These are phyloP conservation scores for Phaeoacremonium minimum DNA, from an alignment of 2,329 filamentous ascomycete species.

Conservation along the genomic window DNA sequence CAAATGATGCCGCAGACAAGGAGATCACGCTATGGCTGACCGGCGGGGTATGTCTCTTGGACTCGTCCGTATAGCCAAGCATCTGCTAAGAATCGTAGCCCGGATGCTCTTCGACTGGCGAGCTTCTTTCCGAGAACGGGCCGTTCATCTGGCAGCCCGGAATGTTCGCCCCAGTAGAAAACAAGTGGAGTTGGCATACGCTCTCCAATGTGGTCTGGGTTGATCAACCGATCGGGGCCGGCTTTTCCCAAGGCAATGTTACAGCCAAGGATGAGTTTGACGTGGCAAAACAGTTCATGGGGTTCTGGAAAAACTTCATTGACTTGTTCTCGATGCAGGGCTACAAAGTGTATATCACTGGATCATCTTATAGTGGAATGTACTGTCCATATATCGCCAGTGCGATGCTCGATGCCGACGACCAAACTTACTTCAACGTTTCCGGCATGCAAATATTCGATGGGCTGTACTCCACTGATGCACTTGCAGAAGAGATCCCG, in stretches of 20 bases:
- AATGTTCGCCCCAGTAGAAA: slow-evolving; percentile 56
- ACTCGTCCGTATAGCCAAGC: neutral
- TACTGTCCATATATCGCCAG: slow-evolving; percentile 67
- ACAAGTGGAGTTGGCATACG: slow-evolving; percentile 67
- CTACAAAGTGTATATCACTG: slow-evolving; percentile 65
- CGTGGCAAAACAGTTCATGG: slow-evolving; percentile 62
- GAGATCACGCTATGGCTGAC: slow-evolving; percentile 58
- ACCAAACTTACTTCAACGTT: slow-evolving; percentile 62
- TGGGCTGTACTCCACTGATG: slow-evolving; percentile 51
- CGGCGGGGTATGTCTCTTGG: slow-evolving; percentile 28
- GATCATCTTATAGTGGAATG: slow-evolving; percentile 58
- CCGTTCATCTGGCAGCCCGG: slow-evolving; percentile 66
- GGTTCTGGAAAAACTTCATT: slow-evolving; percentile 72
- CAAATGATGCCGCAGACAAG: slow-evolving; percentile 38
- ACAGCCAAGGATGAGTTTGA: slow-evolving; percentile 62
- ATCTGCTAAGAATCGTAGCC: slow-evolving; percentile 23
- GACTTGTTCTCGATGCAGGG: slow-evolving; percentile 60
- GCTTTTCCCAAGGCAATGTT: slow-evolving; percentile 60
- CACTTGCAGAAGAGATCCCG: slow-evolving; percentile 35
- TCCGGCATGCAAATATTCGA: slow-evolving; percentile 67
- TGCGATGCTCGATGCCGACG: slow-evolving; percentile 58
- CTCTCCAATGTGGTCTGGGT: slow-evolving; percentile 73
- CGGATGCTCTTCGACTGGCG: slow-evolving; percentile 55
- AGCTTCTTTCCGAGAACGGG: slow-evolving; percentile 70
- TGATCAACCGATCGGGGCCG: slow-evolving; percentile 60